Evolutionary conservation across 2,329 filamentous ascomycete genomes (phyloP).

Genomic region (Atkinsonella hypoxylon): DNA sequence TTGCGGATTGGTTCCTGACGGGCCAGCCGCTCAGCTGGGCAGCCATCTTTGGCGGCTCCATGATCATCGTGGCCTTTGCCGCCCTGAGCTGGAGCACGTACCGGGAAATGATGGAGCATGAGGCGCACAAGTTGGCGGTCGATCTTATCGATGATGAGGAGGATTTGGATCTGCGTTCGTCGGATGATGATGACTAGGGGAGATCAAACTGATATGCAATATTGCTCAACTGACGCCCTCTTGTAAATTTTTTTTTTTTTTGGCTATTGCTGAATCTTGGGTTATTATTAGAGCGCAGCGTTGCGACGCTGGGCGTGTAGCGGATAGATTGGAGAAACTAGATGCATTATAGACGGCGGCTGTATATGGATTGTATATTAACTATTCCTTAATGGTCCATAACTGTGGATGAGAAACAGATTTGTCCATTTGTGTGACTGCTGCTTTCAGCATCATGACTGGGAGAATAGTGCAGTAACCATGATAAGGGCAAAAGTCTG

Average conservation of each 20-base stretch:
- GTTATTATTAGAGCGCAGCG: neutral
- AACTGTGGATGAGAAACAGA: neutral
- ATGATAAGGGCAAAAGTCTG: neutral
- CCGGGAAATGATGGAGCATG: constrained; percentile 80
- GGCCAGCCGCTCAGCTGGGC: constrained; percentile 63
- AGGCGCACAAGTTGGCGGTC: constrained; percentile 41
- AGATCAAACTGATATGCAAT: too few relatives aligned
- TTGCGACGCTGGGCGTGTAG: neutral
- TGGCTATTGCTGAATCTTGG: neutral
- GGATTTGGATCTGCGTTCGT: constrained; percentile 24
- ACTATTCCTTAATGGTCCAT: too few relatives aligned
- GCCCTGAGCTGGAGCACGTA: constrained; percentile 86
- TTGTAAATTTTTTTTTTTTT: neutral
- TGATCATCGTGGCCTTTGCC: constrained; percentile 84
- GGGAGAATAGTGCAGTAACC: neutral
- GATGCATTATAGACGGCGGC: neutral
- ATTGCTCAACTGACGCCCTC: too few relatives aligned
- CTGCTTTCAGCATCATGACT: too few relatives aligned
- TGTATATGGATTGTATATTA: neutral
- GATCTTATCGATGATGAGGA: constrained; percentile 37
- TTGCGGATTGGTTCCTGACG: constrained; percentile 80
- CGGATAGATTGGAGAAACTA: neutral
- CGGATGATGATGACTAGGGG: neutral
- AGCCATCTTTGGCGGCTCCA: constrained; percentile 66
- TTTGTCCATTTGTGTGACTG: neutral